Conservation (phyloP, 148 eudicot species). For the Spergularia marina region DNA sequence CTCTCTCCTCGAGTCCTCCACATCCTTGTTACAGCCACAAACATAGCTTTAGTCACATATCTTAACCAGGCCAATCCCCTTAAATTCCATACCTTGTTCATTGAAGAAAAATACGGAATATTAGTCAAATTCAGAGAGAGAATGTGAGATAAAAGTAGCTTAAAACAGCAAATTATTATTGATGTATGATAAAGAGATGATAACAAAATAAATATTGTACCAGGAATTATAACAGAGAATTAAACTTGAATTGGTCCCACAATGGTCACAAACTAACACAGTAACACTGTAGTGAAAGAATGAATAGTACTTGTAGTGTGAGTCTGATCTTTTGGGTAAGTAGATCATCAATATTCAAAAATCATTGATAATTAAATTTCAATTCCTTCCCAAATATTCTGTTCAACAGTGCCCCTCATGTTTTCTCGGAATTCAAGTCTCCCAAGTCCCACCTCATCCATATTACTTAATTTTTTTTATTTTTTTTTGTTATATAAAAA, state of each 20-base stretch:
- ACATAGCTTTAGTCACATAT: background rate
- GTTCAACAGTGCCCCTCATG: too few relatives aligned
- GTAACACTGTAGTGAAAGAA: background rate
- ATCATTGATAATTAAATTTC: too few relatives aligned
- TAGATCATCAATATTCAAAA: too few relatives aligned
- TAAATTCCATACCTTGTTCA: background rate
- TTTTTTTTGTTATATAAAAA: too few relatives aligned
- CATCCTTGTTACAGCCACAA: constrained; percentile 2
- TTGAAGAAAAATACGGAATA: constrained; percentile 2
- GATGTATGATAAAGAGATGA: background rate
- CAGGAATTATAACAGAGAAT: background rate
- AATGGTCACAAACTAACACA: background rate
- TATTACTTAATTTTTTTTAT: too few relatives aligned
- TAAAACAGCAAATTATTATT: background rate
- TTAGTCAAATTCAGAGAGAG: constrained; percentile 1
- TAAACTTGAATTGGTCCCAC: background rate
- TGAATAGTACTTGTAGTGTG: background rate
- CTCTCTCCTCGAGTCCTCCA: background rate
- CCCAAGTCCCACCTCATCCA: too few relatives aligned
- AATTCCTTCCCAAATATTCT: too few relatives aligned
- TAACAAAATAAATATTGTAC: background rate
- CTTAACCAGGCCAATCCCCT: background rate
- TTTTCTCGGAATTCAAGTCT: too few relatives aligned
- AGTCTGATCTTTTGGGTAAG: too few relatives aligned
- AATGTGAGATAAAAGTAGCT: constrained; percentile 5